Base-by-base conservation (phyloP, 2,329 filamentous ascomycete species). In the Colletotrichum sp. region DNA sequence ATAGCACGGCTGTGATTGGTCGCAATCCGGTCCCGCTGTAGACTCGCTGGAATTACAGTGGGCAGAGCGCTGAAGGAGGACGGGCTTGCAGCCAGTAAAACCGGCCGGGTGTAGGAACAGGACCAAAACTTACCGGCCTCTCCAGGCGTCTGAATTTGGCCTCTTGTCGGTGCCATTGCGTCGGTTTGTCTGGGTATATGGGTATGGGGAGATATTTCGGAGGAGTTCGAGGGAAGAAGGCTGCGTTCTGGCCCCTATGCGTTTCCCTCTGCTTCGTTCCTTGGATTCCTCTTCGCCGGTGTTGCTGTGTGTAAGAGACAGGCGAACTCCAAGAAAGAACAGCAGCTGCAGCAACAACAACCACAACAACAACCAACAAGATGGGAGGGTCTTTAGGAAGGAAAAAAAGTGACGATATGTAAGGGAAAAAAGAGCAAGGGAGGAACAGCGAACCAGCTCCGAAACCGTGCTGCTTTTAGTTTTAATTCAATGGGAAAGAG, bases 71-170 rank as follows among this genome's bases (percentile, higher is more conserved):
- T 60, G 70, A 44, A 73, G 57, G 34, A 66, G 30, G 49, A 60
- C 26, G 24, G 28, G 6, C 34, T 52, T 64, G 44, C 69, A 76
- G 59, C 55, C 32, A 55, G 63, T 24, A 74, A 36, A 69, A 59
- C 70, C 60, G 16, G 49, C n/a, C 44, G 44, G 12, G 44, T 52
- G 6, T 52, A 52, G 44, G 44, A 24, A 52, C 44, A 64, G 55
- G 7, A n/a, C 10, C 10, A 12, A 24, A 39, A 90, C 90, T 82
- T 88, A 93, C 91, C 91, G 79, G 91, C 91, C 88, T 93, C 91
- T 86, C 91, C 89, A 83, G 91, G 89, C 85, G 90, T 92, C 82
- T 88, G 88, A 82, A 92, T 88, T 83, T 84, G 82, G 79, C 86
- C 75, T 74, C 74, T 75, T 69, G 77, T 71, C 64, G 77, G 60